A percentile compares a stretch with the other conserved stretches of the same genome.
Conservation (phyloP, 805 yeast species). For the Zygosaccharomyces gambellarensis region DNA sequence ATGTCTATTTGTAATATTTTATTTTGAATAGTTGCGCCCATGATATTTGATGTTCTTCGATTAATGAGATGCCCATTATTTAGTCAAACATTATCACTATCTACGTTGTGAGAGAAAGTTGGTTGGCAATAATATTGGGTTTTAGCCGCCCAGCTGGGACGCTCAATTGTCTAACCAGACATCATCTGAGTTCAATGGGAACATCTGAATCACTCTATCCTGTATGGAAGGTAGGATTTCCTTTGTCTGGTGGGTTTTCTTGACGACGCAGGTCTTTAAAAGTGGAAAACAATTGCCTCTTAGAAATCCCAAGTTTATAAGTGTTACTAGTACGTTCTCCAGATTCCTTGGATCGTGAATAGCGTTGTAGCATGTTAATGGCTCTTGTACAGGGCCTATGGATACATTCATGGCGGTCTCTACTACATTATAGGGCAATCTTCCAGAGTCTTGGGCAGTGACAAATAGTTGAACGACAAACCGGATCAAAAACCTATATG, state of each 20-base stretch:
- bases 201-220: conserved; percentile 24
- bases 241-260: conserved; percentile 23
- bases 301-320: conserved; percentile 28
- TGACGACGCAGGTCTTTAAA: conserved; percentile 28
- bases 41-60: neutral
- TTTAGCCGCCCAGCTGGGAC: neutral
- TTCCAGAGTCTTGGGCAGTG: conserved; percentile 20
- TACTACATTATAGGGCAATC: conserved; percentile 26
- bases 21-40: conserved; percentile 1
- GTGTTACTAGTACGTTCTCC: conserved; percentile 30
- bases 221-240: conserved; percentile 30
- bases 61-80: conserved; percentile 1
- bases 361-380: conserved; percentile 21
- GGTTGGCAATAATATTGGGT: neutral
- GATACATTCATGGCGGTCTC: conserved; percentile 20
- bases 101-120: neutral
- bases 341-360: conserved; percentile 23
- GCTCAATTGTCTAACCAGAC: conserved; percentile 27
- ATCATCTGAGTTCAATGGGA: conserved; percentile 30
- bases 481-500: conserved; percentile 38
- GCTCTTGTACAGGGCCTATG: conserved; percentile 10
- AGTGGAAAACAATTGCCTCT: conserved; percentile 35
- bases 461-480: conserved; percentile 18
- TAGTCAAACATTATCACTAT: conserved; percentile 4
- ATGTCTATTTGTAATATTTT: neutral